These are phyloP conservation scores for Coniella vitis DNA, from an alignment of 2,329 filamentous ascomycete species.

Conservation along the genomic window DNA sequence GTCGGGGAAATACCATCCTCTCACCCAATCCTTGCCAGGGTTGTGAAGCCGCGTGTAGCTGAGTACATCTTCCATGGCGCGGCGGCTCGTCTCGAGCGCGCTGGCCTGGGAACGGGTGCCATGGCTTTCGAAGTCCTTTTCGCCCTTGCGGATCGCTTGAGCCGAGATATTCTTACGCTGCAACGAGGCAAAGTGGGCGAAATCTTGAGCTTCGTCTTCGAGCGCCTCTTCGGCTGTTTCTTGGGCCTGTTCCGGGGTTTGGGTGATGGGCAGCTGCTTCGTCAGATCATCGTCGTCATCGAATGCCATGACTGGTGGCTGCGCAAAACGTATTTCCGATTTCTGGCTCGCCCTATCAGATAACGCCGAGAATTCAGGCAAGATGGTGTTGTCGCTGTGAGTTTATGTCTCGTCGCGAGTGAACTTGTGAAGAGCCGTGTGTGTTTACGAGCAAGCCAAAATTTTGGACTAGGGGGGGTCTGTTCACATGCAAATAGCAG, in stretches of 20 bases:
- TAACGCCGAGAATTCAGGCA: neutral
- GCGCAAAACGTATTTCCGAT: neutral
- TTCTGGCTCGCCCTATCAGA: too few species aligned
- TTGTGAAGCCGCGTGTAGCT: slow-evolving; percentile 68
- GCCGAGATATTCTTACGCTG: slow-evolving; percentile 43
- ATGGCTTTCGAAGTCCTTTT: slow-evolving; percentile 96
- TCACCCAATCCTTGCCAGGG: slow-evolving; percentile 50
- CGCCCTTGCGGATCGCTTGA: slow-evolving; percentile 77
- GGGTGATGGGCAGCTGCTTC: slow-evolving; percentile 14
- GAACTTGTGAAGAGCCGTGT: neutral
- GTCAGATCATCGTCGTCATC: slow-evolving; percentile 25
- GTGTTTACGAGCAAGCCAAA: neutral
- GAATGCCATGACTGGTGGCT: slow-evolving; percentile 20
- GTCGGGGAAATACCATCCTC: slow-evolving; percentile 70
- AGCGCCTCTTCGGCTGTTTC: slow-evolving; percentile 49
- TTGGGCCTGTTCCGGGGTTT: slow-evolving; percentile 25
- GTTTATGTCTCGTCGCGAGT: neutral
- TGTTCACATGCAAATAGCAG: too few species aligned
- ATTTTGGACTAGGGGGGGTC: too few species aligned
- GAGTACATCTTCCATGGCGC: slow-evolving; percentile 84
- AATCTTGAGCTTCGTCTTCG: slow-evolving; percentile 81
- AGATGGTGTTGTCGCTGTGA: neutral
- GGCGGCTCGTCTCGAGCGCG: slow-evolving; percentile 71
- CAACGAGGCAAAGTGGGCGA: slow-evolving; percentile 59
- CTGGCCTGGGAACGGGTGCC: slow-evolving; percentile 75